Evolutionary conservation across 1,284 basidiomycete species (phyloP).

Genomic region (Jaminaea rosea): DNA sequence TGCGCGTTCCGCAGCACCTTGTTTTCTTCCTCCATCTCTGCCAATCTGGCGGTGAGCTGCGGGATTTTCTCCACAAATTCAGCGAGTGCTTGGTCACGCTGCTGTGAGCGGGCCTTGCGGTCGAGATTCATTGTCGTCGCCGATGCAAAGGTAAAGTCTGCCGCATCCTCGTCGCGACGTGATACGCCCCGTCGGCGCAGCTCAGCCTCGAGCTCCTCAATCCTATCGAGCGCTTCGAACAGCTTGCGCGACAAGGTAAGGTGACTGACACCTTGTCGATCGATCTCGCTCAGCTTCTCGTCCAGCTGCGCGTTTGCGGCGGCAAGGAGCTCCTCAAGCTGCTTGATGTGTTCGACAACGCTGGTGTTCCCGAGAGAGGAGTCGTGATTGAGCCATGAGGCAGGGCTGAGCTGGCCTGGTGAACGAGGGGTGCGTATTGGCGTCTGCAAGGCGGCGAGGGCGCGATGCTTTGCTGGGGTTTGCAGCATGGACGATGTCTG

Average conservation of each 20-base stretch:
- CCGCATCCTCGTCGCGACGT: background rate
- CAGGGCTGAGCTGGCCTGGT: conserved; percentile 5
- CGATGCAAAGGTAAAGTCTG: background rate
- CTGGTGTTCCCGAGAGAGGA: too few relatives aligned
- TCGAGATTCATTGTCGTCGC: background rate
- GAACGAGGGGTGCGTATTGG: conserved; percentile 5
- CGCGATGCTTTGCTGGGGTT: conserved; percentile 1
- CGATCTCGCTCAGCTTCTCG: conserved; percentile 26
- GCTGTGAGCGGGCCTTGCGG: background rate
- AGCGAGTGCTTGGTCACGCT: background rate
- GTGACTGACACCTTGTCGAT: conserved; percentile 19
- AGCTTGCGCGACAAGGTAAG: conserved; percentile 21
- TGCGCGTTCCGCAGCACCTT: background rate
- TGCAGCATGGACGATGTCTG: background rate
- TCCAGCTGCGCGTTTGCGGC: conserved; percentile 29
- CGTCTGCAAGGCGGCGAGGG: conserved; percentile 1
- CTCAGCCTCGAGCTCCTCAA: conserved; percentile 23
- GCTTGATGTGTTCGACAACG: conserved; percentile 18
- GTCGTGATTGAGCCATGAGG: conserved; percentile 17
- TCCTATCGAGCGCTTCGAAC: conserved; percentile 16
- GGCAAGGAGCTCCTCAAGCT: conserved; percentile 24
- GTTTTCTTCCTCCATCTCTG: conserved; percentile 5
- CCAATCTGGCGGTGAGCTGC: background rate
- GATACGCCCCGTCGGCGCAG: conserved; percentile 12
- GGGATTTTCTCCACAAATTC: background rate